Evolutionary conservation across 2,329 filamentous ascomycete species (phyloP).

Genomic region (Scytalidium sp.): DNA sequence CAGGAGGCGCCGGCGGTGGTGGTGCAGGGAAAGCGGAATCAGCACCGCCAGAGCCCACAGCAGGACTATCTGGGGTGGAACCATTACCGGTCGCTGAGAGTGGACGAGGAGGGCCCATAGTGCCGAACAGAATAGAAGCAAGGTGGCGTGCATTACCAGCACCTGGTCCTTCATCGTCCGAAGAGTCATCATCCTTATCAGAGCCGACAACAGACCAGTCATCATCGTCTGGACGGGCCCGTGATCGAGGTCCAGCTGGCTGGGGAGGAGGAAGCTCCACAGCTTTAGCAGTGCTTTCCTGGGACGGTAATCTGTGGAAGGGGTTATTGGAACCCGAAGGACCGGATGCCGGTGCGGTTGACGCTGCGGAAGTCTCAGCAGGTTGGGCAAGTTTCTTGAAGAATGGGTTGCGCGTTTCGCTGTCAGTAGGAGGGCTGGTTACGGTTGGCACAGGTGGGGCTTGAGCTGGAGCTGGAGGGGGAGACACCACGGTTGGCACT

Average conservation of each 20-base stretch:
- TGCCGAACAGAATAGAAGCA: constrained; percentile 92
- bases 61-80: constrained; percentile 38
- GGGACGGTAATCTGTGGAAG: constrained; percentile 81
- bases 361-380: constrained; percentile 36
- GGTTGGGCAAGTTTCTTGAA: constrained; percentile 82
- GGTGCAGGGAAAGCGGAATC: constrained; percentile 36
- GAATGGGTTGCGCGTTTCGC: constrained; percentile 92
- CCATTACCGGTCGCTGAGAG: constrained; percentile 74
- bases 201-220: constrained; percentile 84
- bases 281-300: constrained; percentile 50
- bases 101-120: constrained; percentile 90
- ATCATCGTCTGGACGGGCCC: constrained; percentile 62
- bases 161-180: constrained; percentile 73
- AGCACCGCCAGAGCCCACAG: constrained; percentile 34
- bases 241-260: constrained; percentile 42
- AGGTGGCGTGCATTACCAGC: constrained; percentile 86
- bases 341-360: constrained; percentile 38
- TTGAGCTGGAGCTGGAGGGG: constrained; percentile 27
- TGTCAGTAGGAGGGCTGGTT: constrained; percentile 55
- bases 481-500: constrained; percentile 49
- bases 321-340: constrained; percentile 81
- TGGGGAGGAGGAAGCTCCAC: constrained; percentile 38
- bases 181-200: constrained; percentile 69
- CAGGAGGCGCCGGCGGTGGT: constrained; percentile 46
- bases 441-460: constrained; percentile 44